Percentiles rank a stretch among this genome's conserved stretches.
Conservation (phyloP, 2,329 filamentous ascomycete genomes). For the Aspergillus hortae region DNA sequence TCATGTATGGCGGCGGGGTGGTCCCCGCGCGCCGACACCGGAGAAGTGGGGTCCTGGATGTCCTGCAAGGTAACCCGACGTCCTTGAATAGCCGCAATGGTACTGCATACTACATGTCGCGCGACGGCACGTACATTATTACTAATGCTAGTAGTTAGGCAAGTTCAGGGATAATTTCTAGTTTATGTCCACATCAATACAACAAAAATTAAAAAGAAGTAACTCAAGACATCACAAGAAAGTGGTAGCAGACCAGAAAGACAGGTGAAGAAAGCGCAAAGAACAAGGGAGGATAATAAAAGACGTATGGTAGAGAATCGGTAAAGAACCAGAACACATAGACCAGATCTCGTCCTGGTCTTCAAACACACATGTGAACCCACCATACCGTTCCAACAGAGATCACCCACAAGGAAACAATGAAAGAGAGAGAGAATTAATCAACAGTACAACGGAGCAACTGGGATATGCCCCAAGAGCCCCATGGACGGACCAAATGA, state of each 20-base stretch:
- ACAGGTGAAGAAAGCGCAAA: background rate
- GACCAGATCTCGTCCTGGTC: constrained; percentile 7
- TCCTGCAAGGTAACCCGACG: background rate
- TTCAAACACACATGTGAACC: constrained; percentile 12
- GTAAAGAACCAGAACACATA: background rate
- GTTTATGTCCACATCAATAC: constrained; percentile 5
- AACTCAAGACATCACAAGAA: constrained; percentile 2
- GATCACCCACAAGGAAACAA: constrained; percentile 8
- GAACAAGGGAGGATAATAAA: constrained; percentile 6
- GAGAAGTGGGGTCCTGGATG: constrained; percentile 10
- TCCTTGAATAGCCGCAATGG: background rate
- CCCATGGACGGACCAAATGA: constrained; percentile 24
- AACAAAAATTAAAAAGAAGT: constrained; percentile 16
- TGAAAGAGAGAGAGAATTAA: background rate
- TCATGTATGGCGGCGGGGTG: constrained; percentile 16
- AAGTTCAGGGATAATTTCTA: background rate
- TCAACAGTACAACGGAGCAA: background rate
- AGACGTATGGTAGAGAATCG: background rate
- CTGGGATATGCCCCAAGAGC: background rate
- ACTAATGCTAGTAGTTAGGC: background rate
- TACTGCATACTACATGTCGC: background rate
- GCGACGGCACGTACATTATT: background rate
- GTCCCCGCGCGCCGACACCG: constrained; percentile 27
- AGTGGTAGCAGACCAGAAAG: constrained; percentile 11
- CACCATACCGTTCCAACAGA: constrained; percentile 12